Conservation (phyloP, 2,329 filamentous ascomycete genomes). For the Colletotrichum brevisporum region DNA sequence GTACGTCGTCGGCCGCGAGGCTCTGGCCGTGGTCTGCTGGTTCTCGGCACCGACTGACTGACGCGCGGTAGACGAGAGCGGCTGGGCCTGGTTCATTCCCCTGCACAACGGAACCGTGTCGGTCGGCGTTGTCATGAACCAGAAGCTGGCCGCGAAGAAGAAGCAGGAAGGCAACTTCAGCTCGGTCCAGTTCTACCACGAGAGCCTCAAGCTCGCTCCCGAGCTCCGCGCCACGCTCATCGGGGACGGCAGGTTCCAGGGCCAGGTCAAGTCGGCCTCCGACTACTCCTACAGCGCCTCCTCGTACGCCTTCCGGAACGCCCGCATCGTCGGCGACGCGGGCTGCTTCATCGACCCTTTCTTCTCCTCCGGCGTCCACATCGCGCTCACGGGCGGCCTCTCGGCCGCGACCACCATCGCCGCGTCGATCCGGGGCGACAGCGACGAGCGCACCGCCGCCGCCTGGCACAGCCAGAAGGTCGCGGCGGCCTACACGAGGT, state of each 20-base stretch:
- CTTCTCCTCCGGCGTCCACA: conserved; percentile 63
- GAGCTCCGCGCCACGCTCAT: neutral
- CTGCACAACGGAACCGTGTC: no score
- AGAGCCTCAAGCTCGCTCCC: no score
- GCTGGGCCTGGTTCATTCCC: no score
- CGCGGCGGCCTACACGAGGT: conserved; percentile 61
- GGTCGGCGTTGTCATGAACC: no score
- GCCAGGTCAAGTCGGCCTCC: conserved; percentile 55
- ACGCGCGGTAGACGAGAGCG: no score
- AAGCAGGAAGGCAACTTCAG: no score
- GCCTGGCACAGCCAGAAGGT: conserved; percentile 61
- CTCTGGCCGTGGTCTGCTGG: no score
- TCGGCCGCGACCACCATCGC: conserved; percentile 61
- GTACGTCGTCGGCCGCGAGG: no score
- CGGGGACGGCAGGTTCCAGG: conserved; percentile 18
- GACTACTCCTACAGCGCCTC: conserved; percentile 64
- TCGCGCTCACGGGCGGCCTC: conserved; percentile 58
- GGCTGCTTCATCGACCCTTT: conserved; percentile 65
- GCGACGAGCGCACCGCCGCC: conserved; percentile 53
- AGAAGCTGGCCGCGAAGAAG: no score
- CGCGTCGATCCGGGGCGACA: conserved; percentile 55
- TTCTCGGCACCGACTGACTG: no score
- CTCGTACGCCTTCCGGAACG: conserved; percentile 55
- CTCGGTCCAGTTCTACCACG: no score
- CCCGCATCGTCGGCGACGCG: conserved; percentile 61